Evolutionary conservation across 2,329 filamentous ascomycete genomes (phyloP), one percentile per base, ranked within the genome.

Genomic region (Clonostachys chloroleuca): DNA sequence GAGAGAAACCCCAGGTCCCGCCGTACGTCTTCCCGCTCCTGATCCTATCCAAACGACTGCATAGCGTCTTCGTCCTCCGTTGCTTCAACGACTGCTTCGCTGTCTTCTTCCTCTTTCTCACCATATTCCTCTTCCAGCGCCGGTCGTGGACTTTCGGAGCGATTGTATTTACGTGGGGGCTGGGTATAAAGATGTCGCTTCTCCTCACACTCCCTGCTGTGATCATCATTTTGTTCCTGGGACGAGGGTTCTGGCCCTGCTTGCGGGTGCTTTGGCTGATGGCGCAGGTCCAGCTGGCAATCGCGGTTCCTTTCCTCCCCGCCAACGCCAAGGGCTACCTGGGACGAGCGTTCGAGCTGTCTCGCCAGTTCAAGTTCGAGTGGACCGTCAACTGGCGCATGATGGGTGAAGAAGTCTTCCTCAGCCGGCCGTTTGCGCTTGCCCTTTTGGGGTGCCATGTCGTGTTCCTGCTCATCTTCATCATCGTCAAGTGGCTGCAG

Each of bases 371-470:
- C 69, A 77, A 96, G 58, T 97, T 92, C 75, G 91, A 92, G 68
- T 99, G 94, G 94, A 99, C 94, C 0, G 94, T 99, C 55, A 99
- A 99, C 67, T 99, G 94, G 94, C 84, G 92, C 46, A 97, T 97
- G 63, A 69, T 96, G n/a, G 85, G 87, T 14, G 91, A 96, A 66
- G 80, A 87, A 7, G 67, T 72, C 0, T 99, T 99, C 58, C 77
- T 95, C 42, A 78, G 76, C 55, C 79, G 72, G 50, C 63, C 70
- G 3, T 95, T 96, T 61, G 81, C 90, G 24, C 56, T 85, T 16
- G 65, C 69, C 13, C 75, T 96, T 44, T 73, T 96, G 24, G 73
- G 66, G 2, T 60, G 81, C 47, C 90, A 96, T 62, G 71, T 73
- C 24, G 63, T 72, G 9, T 72, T 91, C n/a, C 75, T 96, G 20